Evolutionary conservation across 257 asterid genomes (phyloP), one percentile per base, ranked within the genome.

Genomic region (Solanum sparsipilum): DNA sequence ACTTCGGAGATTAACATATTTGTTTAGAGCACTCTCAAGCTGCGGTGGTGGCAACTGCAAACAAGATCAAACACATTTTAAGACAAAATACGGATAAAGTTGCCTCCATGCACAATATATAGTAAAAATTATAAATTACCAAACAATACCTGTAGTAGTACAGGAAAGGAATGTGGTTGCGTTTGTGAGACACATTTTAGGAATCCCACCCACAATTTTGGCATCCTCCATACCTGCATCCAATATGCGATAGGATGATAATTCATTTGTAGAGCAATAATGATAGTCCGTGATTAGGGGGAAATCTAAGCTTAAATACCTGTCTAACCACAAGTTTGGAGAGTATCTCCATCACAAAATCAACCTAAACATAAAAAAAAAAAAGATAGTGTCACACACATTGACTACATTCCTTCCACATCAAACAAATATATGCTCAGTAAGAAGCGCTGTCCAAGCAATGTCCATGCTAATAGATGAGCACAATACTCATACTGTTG

Each of bases 11-110:
- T 89, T 92, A 13, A 96, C 89, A 89, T 97, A 94, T 91, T 94
- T 97, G 94, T 94, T 94, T 86, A 97, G 90, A 89, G 98, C 94
- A 92, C 97, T 92, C 90, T 96, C 99, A 88, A 97, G 96, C 91
- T 94, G 99, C 10, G 96, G 93, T n/a, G 98, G 88, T 58, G 99
- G 99, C 91, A 97, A 93, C 99, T 97, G 98, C 95, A 92, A 89
- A 71, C 84, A 93, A 89, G 88, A 65, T 52, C 48, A 60, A 56
- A 71, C 74, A 76, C 88, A 86, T 68, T 76, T 67, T 21, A 35
- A 70, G 70, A 88, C 86, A 76, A 63, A 65, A 41, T 85, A 76
- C 81, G 46, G 58, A 74, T 13, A 48, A 84, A 65, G 68, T 71
- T 44, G 85, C 72, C 56, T 29, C 75, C 75, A 87, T 18, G 36